These are phyloP conservation scores for Colletotrichum somersetense DNA, from an alignment of 2,329 filamentous ascomycete species.

Conservation along the genomic window DNA sequence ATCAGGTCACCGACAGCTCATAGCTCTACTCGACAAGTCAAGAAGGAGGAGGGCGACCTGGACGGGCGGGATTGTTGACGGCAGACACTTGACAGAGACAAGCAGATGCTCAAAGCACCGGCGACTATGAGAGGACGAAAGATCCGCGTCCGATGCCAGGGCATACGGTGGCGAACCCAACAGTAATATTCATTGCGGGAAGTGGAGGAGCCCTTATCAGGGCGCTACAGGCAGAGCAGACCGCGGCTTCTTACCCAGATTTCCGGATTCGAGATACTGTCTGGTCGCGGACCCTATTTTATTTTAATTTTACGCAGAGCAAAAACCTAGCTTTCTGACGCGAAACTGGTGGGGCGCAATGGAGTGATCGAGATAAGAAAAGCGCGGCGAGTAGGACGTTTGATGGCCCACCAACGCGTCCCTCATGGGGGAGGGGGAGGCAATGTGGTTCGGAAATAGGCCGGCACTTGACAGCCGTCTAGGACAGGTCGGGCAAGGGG, in stretches of 20 bases:
- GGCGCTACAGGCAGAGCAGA: slow-evolving; percentile 15
- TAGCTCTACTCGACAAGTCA: slow-evolving; percentile 9
- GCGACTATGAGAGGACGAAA: slow-evolving; percentile 16
- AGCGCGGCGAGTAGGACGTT: slow-evolving; percentile 27
- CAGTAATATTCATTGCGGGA: slow-evolving; percentile 38
- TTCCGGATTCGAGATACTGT: slow-evolving; percentile 23
- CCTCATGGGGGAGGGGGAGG: slow-evolving; percentile 9
- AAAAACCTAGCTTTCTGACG: slow-evolving; percentile 30
- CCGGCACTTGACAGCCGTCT: slow-evolving; percentile 31
- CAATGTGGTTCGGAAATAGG: slow-evolving; percentile 37
- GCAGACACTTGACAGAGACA: neutral
- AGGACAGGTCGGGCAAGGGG: slow-evolving; percentile 32
- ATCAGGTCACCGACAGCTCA: slow-evolving; percentile 24
- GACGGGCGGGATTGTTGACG: neutral
- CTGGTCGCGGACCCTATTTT: slow-evolving; percentile 4
- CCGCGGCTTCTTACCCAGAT: slow-evolving; percentile 24
- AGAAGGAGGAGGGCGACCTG: neutral
- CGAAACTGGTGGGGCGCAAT: slow-evolving; percentile 38
- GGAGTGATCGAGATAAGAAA: slow-evolving; percentile 37
- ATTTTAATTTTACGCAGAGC: slow-evolving; percentile 14
- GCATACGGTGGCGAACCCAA: slow-evolving; percentile 28
- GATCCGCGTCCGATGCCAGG: slow-evolving; percentile 12
- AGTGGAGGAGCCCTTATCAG: slow-evolving; percentile 41
- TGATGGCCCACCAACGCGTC: slow-evolving; percentile 33
- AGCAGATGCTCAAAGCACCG: slow-evolving; percentile 29